Evolutionary conservation across 495 filamentous ascomycete species (phyloP), one percentile per base, ranked within the genome.

Genomic region (Talaromyces ruber): DNA sequence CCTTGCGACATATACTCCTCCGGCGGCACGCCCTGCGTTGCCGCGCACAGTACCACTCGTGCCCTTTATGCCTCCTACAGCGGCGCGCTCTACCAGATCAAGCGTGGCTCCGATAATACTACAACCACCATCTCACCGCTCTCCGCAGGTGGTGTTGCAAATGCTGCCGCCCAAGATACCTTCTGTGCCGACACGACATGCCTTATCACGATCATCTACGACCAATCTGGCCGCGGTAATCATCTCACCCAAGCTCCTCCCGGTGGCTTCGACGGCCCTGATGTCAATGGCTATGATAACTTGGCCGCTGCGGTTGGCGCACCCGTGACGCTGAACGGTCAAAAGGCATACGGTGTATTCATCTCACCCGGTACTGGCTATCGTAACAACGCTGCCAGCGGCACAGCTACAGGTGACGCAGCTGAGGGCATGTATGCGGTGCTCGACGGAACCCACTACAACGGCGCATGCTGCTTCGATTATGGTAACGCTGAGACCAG

Each of bases 401-500:
- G 80, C 60, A 79, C 69, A 14, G 83, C 83, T 26, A 81, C 65
- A n/a, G 80, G 78, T 9, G 79, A 86, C 45, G 76, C 54, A 29
- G 28, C 82, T 0, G 77, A 86, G 72, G 82, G 82, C 55, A 81
- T 86, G 71, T 86, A 86, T 65, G 81, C 79, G 0, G 79, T 86
- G 34, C 71, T 86, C 22, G 83, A 86, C 54, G 83, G 82, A 2
- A 84, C 81, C 6, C 81, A 85, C 63, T 85, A 82, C 71, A 85
- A 85, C 59, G 73, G 61, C 34, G 75, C 32, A 28, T 86, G 83
- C 75, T 86, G 83, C 73, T 86, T 82, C 64, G 83, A 86, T 70
- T 86, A 86, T 57, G 83, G 82, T 58, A 86, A 86, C 53, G 82
- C 82, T 47, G 83, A 86, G 70, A 78, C 72, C 25, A 82, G 66